phyloP scores from a whole-genome alignment of 2,329 filamentous ascomycete genomes.

The Bipolaris cookei region DNA sequence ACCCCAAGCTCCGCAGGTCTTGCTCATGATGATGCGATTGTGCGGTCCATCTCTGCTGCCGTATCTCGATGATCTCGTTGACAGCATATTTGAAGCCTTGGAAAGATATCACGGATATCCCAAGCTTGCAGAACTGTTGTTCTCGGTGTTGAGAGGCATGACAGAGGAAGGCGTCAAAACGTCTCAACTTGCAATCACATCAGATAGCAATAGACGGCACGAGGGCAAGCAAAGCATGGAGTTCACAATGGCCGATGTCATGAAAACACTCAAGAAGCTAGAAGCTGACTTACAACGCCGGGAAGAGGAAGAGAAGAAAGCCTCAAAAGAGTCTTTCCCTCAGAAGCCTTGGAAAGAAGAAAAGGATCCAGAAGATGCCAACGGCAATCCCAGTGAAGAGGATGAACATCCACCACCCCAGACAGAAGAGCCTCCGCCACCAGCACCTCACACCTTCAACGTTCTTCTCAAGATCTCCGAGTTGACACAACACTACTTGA shows the following conservation, averaged over 20 bases:
- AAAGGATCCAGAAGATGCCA: constrained; percentile 36
- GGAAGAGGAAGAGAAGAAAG: constrained; percentile 33
- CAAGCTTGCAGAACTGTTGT: constrained; percentile 81
- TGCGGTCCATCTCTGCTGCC: constrained; percentile 82
- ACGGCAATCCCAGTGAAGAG: constrained; percentile 44
- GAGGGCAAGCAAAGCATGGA: constrained; percentile 2
- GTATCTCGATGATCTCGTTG: constrained; percentile 89
- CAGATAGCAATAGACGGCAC: constrained; percentile 1
- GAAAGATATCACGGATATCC: constrained; percentile 96
- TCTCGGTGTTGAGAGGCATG: constrained; percentile 80
- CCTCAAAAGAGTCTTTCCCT: constrained; percentile 33
- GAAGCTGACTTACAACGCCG: constrained; percentile 35
- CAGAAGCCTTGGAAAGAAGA: constrained; percentile 45
- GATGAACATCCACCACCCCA: constrained; percentile 36
- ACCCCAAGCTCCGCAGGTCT: constrained; percentile 85
- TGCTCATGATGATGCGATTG: constrained; percentile 92
- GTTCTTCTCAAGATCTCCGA: constrained; percentile 81
- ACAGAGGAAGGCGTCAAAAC: constrained; percentile 78
- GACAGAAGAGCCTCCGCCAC: constrained; percentile 62
- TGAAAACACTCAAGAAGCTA: constrained; percentile 45
- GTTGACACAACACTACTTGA: constrained; percentile 88
- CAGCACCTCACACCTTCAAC: constrained; percentile 76
- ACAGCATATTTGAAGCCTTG: constrained; percentile 89
- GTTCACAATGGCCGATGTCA: constrained; percentile 27
- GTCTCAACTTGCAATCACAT: constrained; percentile 54